A percentile compares a stretch with the other conserved stretches of the same genome.
phyloP scores from a whole-genome alignment of 1,139 yeast species.

The Suhomyces terraborum region DNA sequence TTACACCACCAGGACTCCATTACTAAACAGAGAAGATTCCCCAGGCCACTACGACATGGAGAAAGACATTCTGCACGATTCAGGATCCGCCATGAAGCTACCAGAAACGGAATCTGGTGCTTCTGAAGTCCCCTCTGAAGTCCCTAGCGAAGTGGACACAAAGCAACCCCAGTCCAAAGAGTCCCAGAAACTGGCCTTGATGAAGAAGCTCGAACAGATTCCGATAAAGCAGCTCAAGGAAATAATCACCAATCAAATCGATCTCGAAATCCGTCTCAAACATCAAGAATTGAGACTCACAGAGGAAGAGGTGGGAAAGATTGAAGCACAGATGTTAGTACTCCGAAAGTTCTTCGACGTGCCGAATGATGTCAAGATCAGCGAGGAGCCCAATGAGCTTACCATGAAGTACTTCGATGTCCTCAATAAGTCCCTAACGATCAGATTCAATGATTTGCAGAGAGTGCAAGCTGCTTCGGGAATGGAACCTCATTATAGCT shows the following conservation, averaged over 20 bases:
- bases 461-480: slow-evolving; percentile 6
- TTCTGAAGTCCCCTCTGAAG: neutral
- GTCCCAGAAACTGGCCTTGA: slow-evolving; percentile 6
- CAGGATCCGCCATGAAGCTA: neutral
- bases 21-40: neutral
- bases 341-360: slow-evolving; percentile 56
- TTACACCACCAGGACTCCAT: neutral
- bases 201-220: slow-evolving; percentile 28
- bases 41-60: neutral
- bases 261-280: slow-evolving; percentile 68
- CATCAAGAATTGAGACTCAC: slow-evolving; percentile 64
- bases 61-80: neutral
- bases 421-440: slow-evolving; percentile 37
- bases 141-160: neutral
- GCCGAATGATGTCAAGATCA: slow-evolving; percentile 37
- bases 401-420: slow-evolving; percentile 49
- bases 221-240: slow-evolving; percentile 44
- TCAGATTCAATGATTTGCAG: slow-evolving; percentile 32
- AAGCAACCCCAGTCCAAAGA: slow-evolving; percentile 2
- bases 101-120: neutral
- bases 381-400: slow-evolving; percentile 52
- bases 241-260: slow-evolving; percentile 54
- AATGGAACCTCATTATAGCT: slow-evolving; percentile 11
- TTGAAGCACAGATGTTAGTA: slow-evolving; percentile 60
- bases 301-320: slow-evolving; percentile 63